Evolutionary conservation across 495 filamentous ascomycete genomes (phyloP).

Genomic region (Cudoniella acicularis): DNA sequence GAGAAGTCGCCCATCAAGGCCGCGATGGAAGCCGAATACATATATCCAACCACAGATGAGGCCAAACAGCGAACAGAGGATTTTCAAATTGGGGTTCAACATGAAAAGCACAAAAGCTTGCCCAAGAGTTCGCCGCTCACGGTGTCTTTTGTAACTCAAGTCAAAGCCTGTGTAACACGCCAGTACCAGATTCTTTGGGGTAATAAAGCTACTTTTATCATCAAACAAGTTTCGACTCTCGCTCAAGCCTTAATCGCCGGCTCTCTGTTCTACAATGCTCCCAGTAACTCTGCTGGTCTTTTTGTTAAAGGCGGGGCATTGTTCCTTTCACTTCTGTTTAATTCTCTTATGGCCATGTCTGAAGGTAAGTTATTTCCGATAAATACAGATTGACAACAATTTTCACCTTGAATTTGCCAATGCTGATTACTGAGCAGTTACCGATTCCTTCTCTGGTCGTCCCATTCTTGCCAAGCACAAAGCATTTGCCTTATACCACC

Average conservation of each 20-base stretch:
- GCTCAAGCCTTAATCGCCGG: slow-evolving; percentile 75
- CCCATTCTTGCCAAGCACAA: slow-evolving; percentile 70
- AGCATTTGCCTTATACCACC: slow-evolving; percentile 67
- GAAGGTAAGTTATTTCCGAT: slow-evolving; percentile 41
- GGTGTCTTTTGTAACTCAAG: slow-evolving; percentile 39
- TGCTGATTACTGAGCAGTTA: slow-evolving; percentile 31
- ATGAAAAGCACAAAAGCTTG: slow-evolving; percentile 63
- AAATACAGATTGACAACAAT: no score
- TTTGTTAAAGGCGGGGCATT: slow-evolving; percentile 52
- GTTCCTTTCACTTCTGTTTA: slow-evolving; percentile 61
- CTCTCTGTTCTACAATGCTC: slow-evolving; percentile 79
- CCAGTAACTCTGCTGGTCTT: slow-evolving; percentile 44
- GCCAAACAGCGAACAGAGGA: slow-evolving; percentile 43
- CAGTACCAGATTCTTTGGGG: slow-evolving; percentile 60
- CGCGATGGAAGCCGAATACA: slow-evolving; percentile 39
- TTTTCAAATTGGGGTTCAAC: slow-evolving; percentile 63
- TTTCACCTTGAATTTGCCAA: background rate
- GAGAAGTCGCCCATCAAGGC: slow-evolving; percentile 16
- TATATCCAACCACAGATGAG: slow-evolving; percentile 41
- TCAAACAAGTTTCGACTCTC: slow-evolving; percentile 60
- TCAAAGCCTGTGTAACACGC: slow-evolving; percentile 44
- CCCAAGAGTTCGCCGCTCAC: slow-evolving; percentile 57
- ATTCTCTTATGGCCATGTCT: slow-evolving; percentile 60
- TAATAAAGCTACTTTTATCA: slow-evolving; percentile 55
- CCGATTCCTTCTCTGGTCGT: slow-evolving; percentile 52